Percentiles rank a stretch among this genome's conserved stretches.
phyloP scores from a whole-genome alignment of 805 yeast genomes.

The Jamesozyma piceae region DNA sequence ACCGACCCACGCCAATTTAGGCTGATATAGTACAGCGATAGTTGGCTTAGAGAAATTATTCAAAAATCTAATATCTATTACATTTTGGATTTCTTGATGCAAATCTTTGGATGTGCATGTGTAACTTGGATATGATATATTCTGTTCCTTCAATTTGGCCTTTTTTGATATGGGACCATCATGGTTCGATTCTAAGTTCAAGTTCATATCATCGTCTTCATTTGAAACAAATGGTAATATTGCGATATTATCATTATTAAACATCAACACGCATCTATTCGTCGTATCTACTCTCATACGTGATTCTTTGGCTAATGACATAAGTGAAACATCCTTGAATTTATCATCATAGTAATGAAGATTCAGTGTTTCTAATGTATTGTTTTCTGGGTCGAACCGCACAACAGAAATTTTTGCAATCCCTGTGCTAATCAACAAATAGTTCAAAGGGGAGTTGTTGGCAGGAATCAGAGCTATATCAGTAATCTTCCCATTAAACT shows the following conservation, averaged over 20 bases:
- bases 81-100: conserved; percentile 46
- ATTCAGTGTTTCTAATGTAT: conserved; percentile 59
- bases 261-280: conserved; percentile 44
- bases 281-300: conserved; percentile 55
- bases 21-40: conserved; percentile 53
- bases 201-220: conserved; percentile 29
- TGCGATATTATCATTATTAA: conserved; percentile 60
- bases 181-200: conserved; percentile 4
- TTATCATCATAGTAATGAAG: conserved; percentile 79
- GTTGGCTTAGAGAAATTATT: conserved; percentile 78
- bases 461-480: conserved; percentile 43
- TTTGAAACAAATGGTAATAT: conserved; percentile 47
- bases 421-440: conserved; percentile 55
- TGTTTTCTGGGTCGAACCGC: conserved; percentile 51
- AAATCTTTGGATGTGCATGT: conserved; percentile 49
- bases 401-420: conserved; percentile 71
- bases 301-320: conserved; percentile 29
- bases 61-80: conserved; percentile 64
- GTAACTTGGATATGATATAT: conserved; percentile 35
- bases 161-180: conserved; percentile 7
- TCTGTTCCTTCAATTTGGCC: conserved; percentile 6
- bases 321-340: conserved; percentile 40
- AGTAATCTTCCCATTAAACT: conserved; percentile 60
- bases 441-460: conserved; percentile 44
- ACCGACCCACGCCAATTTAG: conserved; percentile 71